Conservation (phyloP, 1,139 yeast genomes). For the Sugiyamaella xylanicola region DNA sequence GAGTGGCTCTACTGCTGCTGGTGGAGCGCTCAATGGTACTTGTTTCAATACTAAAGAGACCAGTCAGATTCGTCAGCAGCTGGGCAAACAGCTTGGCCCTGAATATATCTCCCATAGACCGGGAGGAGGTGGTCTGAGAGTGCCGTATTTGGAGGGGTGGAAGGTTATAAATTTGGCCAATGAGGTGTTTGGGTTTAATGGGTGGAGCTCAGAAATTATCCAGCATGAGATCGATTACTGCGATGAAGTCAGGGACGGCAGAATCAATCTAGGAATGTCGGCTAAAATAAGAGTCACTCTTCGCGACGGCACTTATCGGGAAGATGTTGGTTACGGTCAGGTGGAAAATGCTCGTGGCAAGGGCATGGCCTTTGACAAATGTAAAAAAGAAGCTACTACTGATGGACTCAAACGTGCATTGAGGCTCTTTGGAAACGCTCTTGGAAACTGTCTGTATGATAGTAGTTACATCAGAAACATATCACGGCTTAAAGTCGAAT, state of each 20-base stretch:
- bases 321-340: slow-evolving; percentile 77
- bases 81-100: slow-evolving; percentile 63
- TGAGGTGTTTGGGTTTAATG: slow-evolving; percentile 62
- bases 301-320: slow-evolving; percentile 72
- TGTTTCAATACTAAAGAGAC: slow-evolving; percentile 24
- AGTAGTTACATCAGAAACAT: slow-evolving; percentile 55
- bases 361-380: slow-evolving; percentile 71
- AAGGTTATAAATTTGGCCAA: slow-evolving; percentile 58
- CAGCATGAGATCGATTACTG: slow-evolving; percentile 41
- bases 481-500: slow-evolving; percentile 45
- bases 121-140: slow-evolving; percentile 51
- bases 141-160: slow-evolving; percentile 49
- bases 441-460: slow-evolving; percentile 78
- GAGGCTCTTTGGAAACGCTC: slow-evolving; percentile 73
- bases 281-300: slow-evolving; percentile 70
- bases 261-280: slow-evolving; percentile 60
- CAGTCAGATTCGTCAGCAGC: slow-evolving; percentile 31
- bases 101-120: slow-evolving; percentile 83
- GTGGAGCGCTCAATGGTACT: background rate
- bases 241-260: slow-evolving; percentile 40
- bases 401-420: slow-evolving; percentile 76
- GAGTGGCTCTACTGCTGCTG: background rate
- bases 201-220: slow-evolving; percentile 62
- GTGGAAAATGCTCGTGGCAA: slow-evolving; percentile 64
- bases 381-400: slow-evolving; percentile 76